Conservation (phyloP, 345 rosid species). For the Salix viminalis region DNA sequence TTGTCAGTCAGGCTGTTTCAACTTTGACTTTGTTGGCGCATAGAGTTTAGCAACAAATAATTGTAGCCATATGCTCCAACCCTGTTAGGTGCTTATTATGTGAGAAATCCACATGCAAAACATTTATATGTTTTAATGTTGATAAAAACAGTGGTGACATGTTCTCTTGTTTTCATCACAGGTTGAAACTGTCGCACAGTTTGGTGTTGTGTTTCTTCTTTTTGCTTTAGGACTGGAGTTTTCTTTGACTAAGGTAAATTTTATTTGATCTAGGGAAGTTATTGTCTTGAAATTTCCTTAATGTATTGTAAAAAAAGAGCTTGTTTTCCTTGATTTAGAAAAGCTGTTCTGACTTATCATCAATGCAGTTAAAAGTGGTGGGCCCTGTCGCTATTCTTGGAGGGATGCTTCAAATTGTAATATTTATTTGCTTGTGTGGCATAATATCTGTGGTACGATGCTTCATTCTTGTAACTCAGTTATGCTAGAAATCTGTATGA, state of each 20-base stretch:
- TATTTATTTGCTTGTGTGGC: conserved; percentile 76
- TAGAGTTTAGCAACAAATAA: neutral
- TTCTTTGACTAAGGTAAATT: conserved; percentile 84
- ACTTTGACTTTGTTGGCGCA: neutral
- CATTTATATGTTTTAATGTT: neutral
- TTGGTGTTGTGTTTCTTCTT: conserved; percentile 98
- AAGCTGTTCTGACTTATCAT: conserved; percentile 23
- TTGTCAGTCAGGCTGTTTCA: neutral
- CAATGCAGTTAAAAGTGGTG: conserved; percentile 83
- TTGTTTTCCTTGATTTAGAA: neutral
- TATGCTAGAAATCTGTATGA: neutral
- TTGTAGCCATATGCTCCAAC: neutral
- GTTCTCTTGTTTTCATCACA: conserved; percentile 19
- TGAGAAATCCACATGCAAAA: neutral
- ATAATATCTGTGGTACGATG: conserved; percentile 62
- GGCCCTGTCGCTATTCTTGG: conserved; percentile 96
- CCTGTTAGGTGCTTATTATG: neutral
- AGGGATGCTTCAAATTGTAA: conserved; percentile 80
- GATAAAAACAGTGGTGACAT: conserved; percentile 8
- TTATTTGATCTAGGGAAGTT: neutral
- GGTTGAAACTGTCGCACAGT: conserved; percentile 98
- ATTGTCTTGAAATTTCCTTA: neutral
- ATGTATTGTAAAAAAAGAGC: neutral
- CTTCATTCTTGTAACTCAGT: conserved; percentile 9
- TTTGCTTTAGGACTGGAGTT: conserved; percentile 98